These are phyloP conservation scores for Sporothrix euskadiensis DNA, from an alignment of 2,329 filamentous ascomycete genomes.

Conservation along the genomic window DNA sequence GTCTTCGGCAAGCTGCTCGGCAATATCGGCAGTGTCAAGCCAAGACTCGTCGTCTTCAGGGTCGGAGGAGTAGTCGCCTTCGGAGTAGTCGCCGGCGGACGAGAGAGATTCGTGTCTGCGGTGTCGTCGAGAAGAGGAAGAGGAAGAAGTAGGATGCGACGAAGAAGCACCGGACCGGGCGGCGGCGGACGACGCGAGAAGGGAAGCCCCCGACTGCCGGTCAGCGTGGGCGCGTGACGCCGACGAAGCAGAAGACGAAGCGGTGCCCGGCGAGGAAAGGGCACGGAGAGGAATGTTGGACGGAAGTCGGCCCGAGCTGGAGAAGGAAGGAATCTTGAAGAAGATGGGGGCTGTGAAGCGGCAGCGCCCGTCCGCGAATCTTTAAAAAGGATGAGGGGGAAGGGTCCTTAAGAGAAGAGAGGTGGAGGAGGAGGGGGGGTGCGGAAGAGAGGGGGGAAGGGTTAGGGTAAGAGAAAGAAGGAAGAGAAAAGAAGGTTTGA, in stretches of 20 bases:
- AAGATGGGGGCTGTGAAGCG: constrained; percentile 70
- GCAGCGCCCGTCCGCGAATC: constrained; percentile 65
- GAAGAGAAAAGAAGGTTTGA: constrained; percentile 5
- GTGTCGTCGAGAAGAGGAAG: constrained; percentile 30
- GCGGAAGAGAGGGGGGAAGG: constrained; percentile 11
- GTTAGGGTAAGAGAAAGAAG: constrained; percentile 21
- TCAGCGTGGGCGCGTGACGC: constrained; percentile 35
- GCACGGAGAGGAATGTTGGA: constrained; percentile 87
- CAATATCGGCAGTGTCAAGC: constrained; percentile 93
- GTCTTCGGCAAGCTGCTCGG: constrained; percentile 80
- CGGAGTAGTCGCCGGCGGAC: constrained; percentile 37
- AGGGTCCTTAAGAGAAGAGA: background rate
- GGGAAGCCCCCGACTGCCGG: constrained; percentile 47
- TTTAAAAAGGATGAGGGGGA: background rate
- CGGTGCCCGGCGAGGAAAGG: constrained; percentile 45
- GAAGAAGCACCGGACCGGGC: constrained; percentile 33
- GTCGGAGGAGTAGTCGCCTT: constrained; percentile 47
- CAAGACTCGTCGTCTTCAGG: constrained; percentile 62
- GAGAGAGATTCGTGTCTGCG: constrained; percentile 41
- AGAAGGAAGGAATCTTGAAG: constrained; percentile 79
- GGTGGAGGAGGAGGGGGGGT: background rate
- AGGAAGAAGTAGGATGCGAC: constrained; percentile 38
- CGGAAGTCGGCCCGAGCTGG: constrained; percentile 65
- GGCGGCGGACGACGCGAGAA: constrained; percentile 43
- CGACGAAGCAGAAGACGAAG: constrained; percentile 34